phyloP scores from a whole-genome alignment of 768 basidiomycete species.

The Mycena crocata region DNA sequence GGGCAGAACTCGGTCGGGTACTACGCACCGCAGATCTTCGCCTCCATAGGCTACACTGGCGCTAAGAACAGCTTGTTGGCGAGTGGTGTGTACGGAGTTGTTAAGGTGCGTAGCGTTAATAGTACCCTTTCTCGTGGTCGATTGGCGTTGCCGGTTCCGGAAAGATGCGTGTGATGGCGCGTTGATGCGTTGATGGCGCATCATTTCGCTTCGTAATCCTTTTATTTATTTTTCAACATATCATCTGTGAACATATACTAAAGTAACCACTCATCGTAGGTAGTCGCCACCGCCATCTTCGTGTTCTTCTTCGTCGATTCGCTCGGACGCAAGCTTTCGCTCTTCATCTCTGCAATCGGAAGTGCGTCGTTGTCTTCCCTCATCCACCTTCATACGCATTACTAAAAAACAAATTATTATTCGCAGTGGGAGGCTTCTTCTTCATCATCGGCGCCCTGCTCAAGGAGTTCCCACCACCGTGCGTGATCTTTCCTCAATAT shows the following conservation, averaged over 20 bases:
- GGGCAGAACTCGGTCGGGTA: constrained; percentile 87
- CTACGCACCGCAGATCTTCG: constrained; percentile 82
- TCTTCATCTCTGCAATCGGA: constrained; percentile 80
- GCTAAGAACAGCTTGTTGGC: constrained; percentile 73
- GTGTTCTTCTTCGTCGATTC: constrained; percentile 76
- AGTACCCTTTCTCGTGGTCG: too few relatives aligned
- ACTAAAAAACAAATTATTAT: too few relatives aligned
- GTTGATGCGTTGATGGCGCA: too few relatives aligned
- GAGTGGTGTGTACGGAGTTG: constrained; percentile 62
- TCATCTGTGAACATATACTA: too few relatives aligned
- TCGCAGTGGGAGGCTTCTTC: constrained; percentile 83
- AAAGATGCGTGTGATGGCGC: too few relatives aligned
- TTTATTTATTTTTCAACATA: too few relatives aligned
- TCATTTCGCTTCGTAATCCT: too few relatives aligned
- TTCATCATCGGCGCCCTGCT: constrained; percentile 89
- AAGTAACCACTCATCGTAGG: too few relatives aligned
- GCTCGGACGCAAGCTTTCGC: constrained; percentile 74
- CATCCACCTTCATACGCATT: too few relatives aligned
- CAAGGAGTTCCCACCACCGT: constrained; percentile 77
- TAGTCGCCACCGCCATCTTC: constrained; percentile 74
- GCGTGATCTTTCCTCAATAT: too few relatives aligned
- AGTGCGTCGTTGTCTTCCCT: too few relatives aligned
- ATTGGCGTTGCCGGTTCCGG: too few relatives aligned
- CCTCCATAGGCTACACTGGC: constrained; percentile 78
- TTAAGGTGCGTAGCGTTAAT: constrained; percentile 20